Conservation (phyloP, 495 filamentous ascomycete genomes). For the Podospora didyma region DNA sequence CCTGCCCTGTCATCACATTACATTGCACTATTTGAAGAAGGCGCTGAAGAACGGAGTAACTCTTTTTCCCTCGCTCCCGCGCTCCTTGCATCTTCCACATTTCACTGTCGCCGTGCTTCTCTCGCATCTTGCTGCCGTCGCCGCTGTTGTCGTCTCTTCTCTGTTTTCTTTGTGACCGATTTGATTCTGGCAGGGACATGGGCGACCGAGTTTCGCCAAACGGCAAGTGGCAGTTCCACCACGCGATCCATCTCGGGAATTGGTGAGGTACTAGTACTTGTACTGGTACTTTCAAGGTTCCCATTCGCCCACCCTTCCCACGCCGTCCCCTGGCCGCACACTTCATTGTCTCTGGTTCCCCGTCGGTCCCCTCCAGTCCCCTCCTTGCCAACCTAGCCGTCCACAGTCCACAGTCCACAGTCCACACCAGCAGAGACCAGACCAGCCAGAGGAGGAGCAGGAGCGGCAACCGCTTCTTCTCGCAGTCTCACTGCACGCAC, state of each 20-base stretch:
- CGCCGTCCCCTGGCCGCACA: neutral
- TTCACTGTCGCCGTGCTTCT: neutral
- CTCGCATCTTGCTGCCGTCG: neutral
- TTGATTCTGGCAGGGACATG: conserved; percentile 3
- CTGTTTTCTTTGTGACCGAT: conserved; percentile 9
- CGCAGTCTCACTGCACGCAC: no score
- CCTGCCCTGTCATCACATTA: no score
- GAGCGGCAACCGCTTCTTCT: no score
- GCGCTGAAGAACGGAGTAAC: neutral
- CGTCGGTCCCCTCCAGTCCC: neutral
- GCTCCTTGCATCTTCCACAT: neutral
- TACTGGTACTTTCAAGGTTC: neutral
- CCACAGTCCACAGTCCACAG: neutral
- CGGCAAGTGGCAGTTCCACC: conserved; percentile 29
- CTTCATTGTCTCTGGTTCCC: neutral
- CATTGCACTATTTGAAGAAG: neutral
- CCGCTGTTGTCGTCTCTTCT: neutral
- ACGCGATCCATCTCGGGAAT: conserved; percentile 19
- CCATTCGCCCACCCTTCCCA: neutral
- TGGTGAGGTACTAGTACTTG: conserved; percentile 1
- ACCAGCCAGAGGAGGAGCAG: no score
- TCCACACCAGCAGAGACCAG: no score
- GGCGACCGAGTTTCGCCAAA: conserved; percentile 17
- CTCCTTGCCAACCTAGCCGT: no score
- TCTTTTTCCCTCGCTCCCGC: neutral